These are phyloP conservation scores for Clavaria fumosa DNA, from an alignment of 768 basidiomycete species.

Conservation along the genomic window DNA sequence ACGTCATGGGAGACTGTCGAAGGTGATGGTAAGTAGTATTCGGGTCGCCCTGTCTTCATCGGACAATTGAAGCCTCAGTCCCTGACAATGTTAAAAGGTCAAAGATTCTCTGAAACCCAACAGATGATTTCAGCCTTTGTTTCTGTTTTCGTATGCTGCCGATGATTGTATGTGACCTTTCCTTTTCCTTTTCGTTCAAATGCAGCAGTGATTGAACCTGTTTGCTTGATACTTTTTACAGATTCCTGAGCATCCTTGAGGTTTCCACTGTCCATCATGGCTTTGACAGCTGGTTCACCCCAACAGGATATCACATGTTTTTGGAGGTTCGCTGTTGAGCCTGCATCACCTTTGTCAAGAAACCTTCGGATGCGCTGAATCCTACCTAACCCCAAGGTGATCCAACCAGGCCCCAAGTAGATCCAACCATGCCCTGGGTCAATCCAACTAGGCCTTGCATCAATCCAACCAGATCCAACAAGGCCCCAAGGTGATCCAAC, in stretches of 20 bases:
- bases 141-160: constrained; percentile 15
- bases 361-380: constrained; percentile 9
- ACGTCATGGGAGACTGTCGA: constrained; percentile 21
- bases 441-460: too few relatives aligned
- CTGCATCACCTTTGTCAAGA: constrained; percentile 14
- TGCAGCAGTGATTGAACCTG: constrained; percentile 14
- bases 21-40: constrained; percentile 21
- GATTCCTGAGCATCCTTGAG: constrained; percentile 6
- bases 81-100: constrained; percentile 20
- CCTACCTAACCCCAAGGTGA: too few relatives aligned
- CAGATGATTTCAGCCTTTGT: constrained; percentile 18
- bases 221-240: constrained; percentile 5
- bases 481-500: too few relatives aligned
- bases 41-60: constrained; percentile 23
- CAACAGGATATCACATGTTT: constrained; percentile 21
- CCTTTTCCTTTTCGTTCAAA: constrained; percentile 19
- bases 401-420: too few relatives aligned
- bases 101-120: constrained; percentile 21
- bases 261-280: constrained; percentile 6
- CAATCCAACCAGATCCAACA: too few relatives aligned
- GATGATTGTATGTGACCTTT: constrained; percentile 18
- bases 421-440: too few relatives aligned
- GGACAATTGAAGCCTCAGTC: constrained; percentile 18
- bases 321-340: constrained; percentile 18
- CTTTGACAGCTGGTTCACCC: constrained; percentile 14